phyloP scores from a whole-genome alignment of 176 grass and related monocot species.

The Urochloa ruziziensis region DNA sequence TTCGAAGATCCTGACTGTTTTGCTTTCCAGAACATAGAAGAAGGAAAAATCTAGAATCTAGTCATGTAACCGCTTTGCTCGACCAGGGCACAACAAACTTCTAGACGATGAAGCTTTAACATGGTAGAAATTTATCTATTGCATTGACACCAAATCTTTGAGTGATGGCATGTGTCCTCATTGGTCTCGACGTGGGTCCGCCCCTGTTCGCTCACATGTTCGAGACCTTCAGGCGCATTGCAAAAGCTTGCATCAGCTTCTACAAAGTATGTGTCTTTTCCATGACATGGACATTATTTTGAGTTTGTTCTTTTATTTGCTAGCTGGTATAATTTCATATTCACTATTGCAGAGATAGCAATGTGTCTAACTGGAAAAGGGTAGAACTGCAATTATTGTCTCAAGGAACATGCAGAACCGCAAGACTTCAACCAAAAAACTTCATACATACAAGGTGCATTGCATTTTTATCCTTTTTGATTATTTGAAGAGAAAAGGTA shows the following conservation, averaged over 20 bases:
- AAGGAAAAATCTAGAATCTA: slow-evolving; percentile 76
- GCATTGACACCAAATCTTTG: no score
- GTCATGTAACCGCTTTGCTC: no score
- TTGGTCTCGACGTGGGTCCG: no score
- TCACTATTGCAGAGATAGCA: neutral
- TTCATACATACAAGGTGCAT: slow-evolving; percentile 59
- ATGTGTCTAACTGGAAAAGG: slow-evolving; percentile 49
- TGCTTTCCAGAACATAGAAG: slow-evolving; percentile 81
- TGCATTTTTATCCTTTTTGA: neutral
- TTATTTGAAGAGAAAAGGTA: neutral
- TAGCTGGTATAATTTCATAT: neutral
- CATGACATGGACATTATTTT: neutral
- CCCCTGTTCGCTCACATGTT: slow-evolving; percentile 42
- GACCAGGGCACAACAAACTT: no score
- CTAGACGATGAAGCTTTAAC: no score
- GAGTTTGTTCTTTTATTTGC: neutral
- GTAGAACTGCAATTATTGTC: slow-evolving; percentile 36
- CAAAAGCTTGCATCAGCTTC: slow-evolving; percentile 17
- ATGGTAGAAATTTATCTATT: no score
- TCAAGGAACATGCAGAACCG: slow-evolving; percentile 42
- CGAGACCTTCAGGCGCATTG: neutral
- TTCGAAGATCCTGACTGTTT: no score
- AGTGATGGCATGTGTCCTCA: no score
- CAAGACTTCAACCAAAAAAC: slow-evolving; percentile 56
- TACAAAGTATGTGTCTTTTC: slow-evolving; percentile 4